Base-by-base conservation (phyloP, 495 filamentous ascomycete species). In the Penicillium goetzii region DNA sequence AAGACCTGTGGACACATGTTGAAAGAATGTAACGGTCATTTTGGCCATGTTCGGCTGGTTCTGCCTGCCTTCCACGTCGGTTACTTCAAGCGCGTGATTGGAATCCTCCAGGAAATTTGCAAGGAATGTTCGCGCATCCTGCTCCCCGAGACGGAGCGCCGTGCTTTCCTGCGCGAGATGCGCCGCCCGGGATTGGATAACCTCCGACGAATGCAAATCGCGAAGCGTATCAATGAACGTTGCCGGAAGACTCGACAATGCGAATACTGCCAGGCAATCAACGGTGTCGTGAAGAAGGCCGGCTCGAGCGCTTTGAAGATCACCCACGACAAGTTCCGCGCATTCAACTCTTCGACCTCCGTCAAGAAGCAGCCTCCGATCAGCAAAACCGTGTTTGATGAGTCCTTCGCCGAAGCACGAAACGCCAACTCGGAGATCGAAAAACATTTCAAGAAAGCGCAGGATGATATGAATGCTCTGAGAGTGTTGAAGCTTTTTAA, bases 11-110 rank as follows among this genome's bases (percentile, higher is more conserved):
- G 89, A 51, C 84, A 88, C 62, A 81, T 83, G 11, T 78, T 97
- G 43, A 83, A 90, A 59, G 82, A 87, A 50, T 99, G 95, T 74
- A 93, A 93, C 64, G 95, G 95, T 26, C 95, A 99, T 76, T 99
- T 97, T 64, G 95, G 95, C 43, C 90, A 97, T 76, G 88, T 98
- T 61, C 85, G 89, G 72, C 84, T 99, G 23, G 91, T 93, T 9
- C 82, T 99, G 12, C 95, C 95, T 6, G 90, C 90, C 30, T 97
- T 97, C 68, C 95, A 98, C 71, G 90, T 98, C 64, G 95, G 95
- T 59, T 99, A 97, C 69, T 88, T 98, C 69, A 93, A 91, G 69
- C 89, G 93, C 64, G 91, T 94, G 45, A 92, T 96, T 61, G 85
- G 86, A 19, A 92, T 96, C 49, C 81, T 98, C 36, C 92, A 97